These are phyloP conservation scores for Venturia aucupariae DNA, from an alignment of 2,329 filamentous ascomycete species.

Conservation along the genomic window DNA sequence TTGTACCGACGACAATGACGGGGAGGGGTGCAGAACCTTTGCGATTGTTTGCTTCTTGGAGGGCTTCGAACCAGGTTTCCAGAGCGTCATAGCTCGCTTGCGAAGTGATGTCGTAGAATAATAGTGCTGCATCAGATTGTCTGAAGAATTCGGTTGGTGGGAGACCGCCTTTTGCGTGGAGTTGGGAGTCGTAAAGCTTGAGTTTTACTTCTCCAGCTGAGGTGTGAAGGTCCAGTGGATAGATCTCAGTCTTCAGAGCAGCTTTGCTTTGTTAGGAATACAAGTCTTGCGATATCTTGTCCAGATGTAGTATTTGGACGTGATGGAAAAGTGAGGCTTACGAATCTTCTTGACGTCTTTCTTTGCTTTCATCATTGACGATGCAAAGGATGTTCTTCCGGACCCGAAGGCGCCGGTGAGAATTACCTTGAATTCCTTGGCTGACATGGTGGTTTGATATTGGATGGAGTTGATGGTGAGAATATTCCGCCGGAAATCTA, in stretches of 20 bases:
- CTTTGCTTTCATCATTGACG: conserved; percentile 6
- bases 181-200: conserved; percentile 1
- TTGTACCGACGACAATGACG: conserved; percentile 4
- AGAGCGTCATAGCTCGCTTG: conserved; percentile 5
- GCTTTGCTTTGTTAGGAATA: neutral
- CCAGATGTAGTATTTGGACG: no score
- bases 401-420: conserved; percentile 1
- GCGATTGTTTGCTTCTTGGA: conserved; percentile 6
- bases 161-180: conserved; percentile 9
- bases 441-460: conserved; percentile 2
- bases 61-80: conserved; percentile 2
- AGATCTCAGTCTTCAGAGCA: conserved; percentile 1
- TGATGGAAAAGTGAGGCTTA: neutral
- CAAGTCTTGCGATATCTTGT: neutral
- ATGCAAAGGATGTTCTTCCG: conserved; percentile 9
- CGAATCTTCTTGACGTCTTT: conserved; percentile 3
- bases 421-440: conserved; percentile 9
- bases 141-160: conserved; percentile 6
- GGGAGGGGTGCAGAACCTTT: conserved; percentile 6
- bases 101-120: conserved; percentile 7
- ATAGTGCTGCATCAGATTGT: neutral
- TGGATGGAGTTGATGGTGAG: neutral
- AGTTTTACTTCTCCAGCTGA: conserved; percentile 6
- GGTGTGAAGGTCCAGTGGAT: conserved; percentile 1
- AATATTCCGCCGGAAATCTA: neutral